A percentile compares a stretch with the other conserved stretches of the same genome.
These are phyloP conservation scores for Kodamaea derodonti DNA, from an alignment of 1,139 yeast genomes.

Conservation along the genomic window DNA sequence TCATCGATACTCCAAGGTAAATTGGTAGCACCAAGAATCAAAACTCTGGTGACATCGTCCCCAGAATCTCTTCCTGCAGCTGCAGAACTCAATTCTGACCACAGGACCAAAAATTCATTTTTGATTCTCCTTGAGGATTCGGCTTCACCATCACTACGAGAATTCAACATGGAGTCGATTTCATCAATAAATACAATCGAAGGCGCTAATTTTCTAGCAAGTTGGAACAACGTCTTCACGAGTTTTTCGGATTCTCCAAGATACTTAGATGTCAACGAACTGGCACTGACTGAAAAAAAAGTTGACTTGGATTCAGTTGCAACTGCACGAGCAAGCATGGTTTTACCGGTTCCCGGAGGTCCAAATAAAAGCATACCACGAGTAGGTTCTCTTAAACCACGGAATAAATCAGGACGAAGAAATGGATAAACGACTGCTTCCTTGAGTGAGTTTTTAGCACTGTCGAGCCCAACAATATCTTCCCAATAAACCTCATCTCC, in stretches of 20 bases:
- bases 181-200: constrained; percentile 95
- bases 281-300: constrained; percentile 87
- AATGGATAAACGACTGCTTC: constrained; percentile 98
- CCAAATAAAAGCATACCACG: constrained; percentile 95
- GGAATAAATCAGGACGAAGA: constrained; percentile 85
- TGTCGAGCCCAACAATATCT: constrained; percentile 91
- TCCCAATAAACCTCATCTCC: constrained; percentile 98
- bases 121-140: constrained; percentile 90
- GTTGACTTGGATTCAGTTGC: constrained; percentile 96
- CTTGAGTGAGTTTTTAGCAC: constrained; percentile 83
- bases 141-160: constrained; percentile 85
- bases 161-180: constrained; percentile 84
- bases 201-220: constrained; percentile 87
- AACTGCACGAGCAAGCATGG: constrained; percentile 96
- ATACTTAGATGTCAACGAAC: constrained; percentile 86
- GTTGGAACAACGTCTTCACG: constrained; percentile 79
- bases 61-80: constrained; percentile 69
- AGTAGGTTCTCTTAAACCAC: constrained; percentile 92
- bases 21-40: constrained; percentile 93
- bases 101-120: constrained; percentile 90
- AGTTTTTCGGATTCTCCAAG: constrained; percentile 94
- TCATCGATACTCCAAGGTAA: constrained; percentile 98
- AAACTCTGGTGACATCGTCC: constrained; percentile 55
- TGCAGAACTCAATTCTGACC: constrained; percentile 92
- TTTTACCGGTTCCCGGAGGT: constrained; percentile 98